phyloP scores from a whole-genome alignment of 176 grass and related monocot species.

The Lolium rigidum region DNA sequence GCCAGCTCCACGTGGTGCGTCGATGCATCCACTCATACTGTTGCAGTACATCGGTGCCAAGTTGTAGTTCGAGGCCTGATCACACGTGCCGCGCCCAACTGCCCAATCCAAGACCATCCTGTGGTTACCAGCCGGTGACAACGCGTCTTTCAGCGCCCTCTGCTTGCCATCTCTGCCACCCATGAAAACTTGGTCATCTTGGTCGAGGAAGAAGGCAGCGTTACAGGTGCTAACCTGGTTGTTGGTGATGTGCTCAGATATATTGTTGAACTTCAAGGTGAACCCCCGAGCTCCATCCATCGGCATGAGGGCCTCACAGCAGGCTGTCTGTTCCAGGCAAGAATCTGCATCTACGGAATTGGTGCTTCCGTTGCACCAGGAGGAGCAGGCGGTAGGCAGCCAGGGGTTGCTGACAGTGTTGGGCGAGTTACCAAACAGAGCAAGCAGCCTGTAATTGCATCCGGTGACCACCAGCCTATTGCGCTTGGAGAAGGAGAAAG shows the following conservation, averaged over 20 bases:
- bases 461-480: conserved; percentile 36
- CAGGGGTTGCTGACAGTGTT: too few species aligned
- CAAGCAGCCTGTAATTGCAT: neutral
- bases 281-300: neutral
- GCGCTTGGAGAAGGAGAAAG: conserved; percentile 37
- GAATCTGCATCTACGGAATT: too few species aligned
- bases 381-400: too few species aligned
- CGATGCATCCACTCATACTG: conserved; percentile 24
- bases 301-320: conserved; percentile 4
- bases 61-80: neutral
- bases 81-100: neutral
- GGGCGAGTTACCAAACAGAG: too few species aligned
- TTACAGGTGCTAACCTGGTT: conserved; percentile 30
- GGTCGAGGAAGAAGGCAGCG: conserved; percentile 39
- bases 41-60: neutral
- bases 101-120: conserved; percentile 54
- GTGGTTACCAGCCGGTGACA: neutral
- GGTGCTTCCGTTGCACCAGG: neutral
- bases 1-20: conserved; percentile 13
- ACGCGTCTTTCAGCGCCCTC: neutral
- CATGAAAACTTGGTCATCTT: neutral
- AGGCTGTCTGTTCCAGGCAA: too few species aligned
- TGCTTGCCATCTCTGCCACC: too few species aligned
- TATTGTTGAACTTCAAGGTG: neutral
- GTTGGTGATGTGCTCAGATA: too few species aligned